Base-by-base conservation (phyloP, 1,284 basidiomycete genomes). In the Lentinula novae-zelandiae region DNA sequence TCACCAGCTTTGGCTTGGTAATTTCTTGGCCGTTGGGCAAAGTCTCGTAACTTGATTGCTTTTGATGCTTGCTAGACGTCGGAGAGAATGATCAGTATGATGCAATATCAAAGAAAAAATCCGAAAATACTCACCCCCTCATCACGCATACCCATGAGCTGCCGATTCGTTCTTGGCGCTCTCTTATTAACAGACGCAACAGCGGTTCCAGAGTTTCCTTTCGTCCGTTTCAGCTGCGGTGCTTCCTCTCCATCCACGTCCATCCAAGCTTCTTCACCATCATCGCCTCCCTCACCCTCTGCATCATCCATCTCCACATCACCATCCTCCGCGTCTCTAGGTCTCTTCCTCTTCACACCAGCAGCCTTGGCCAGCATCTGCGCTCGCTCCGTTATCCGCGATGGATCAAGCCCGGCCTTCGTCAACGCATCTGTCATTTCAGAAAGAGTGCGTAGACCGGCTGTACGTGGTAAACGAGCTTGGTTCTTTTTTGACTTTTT, bases 401-500 rank as follows among this genome's bases (percentile, higher is more conserved):
- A 89, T 5, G 96, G 92, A 73, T 99, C 93, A 66, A 95, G 84
- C 0, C 97, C 96, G 9, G 92, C 91, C 68, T 87, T 87, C 39
- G 90, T 92, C 75, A 99, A 79, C 69, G 86, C 88, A 10, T 82
- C 76, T 44, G 92, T 88, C 71, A 99, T 87, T 72, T 98, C 93
- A 55, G 85, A 83, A 40, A 99, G 78, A n/a, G 93, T 94, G 60
- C 94, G 88, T 64, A 93, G 82, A 61, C 90, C 89, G 31, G 90
- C 90, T 57, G 94, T 96, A 59, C 96, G 89, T 5, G 93, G 95
- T 10, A 97, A 84, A 53, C 86, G 83, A 5, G 93, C 81, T 68
- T 88, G 85, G 79, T 95, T 93, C 82, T 93, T 95, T 71, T 90
- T 84, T 58, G 87, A 86, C 76, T 96, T 95, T 76, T 96, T 96